Percentiles rank a stretch among this genome's conserved stretches.
phyloP scores from a whole-genome alignment of 352 stramenopile genomes.

The Globisporangium paroecandrum region DNA sequence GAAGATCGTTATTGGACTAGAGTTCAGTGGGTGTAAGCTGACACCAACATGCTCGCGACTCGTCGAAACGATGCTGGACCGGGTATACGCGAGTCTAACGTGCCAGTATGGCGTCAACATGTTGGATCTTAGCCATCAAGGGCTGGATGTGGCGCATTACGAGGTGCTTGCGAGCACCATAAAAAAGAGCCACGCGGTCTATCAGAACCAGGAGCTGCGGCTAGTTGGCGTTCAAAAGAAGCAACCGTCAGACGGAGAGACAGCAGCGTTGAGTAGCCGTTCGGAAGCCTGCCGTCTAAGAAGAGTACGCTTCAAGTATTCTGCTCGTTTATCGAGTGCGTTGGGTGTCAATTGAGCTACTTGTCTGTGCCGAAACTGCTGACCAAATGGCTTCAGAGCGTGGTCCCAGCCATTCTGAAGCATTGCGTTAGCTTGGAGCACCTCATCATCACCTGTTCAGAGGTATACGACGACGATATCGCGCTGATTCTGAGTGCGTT shows the following conservation, averaged over 20 bases:
- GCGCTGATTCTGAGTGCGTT: background rate
- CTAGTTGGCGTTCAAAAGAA: background rate
- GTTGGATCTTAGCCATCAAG: background rate
- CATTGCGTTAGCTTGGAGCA: background rate
- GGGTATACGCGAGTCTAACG: constrained; percentile 1
- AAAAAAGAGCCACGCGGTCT: background rate
- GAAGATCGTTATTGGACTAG: background rate
- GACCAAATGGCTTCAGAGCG: background rate
- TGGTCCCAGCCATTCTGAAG: background rate
- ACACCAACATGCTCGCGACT: background rate
- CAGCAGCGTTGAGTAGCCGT: too few relatives aligned
- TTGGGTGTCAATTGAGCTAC: too few relatives aligned
- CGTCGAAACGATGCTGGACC: background rate
- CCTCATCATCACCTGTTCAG: background rate
- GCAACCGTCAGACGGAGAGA: too few relatives aligned
- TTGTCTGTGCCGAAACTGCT: too few relatives aligned
- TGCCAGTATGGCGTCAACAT: background rate
- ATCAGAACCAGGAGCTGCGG: background rate
- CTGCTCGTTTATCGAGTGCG: too few relatives aligned
- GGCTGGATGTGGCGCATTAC: background rate
- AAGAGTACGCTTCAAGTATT: too few relatives aligned
- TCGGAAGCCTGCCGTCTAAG: too few relatives aligned
- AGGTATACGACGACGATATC: background rate
- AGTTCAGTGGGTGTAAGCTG: background rate
- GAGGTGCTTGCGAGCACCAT: background rate